Evolutionary conservation across 768 basidiomycete species (phyloP), one percentile per base, ranked within the genome.

Genomic region (Podaxis sp.): DNA sequence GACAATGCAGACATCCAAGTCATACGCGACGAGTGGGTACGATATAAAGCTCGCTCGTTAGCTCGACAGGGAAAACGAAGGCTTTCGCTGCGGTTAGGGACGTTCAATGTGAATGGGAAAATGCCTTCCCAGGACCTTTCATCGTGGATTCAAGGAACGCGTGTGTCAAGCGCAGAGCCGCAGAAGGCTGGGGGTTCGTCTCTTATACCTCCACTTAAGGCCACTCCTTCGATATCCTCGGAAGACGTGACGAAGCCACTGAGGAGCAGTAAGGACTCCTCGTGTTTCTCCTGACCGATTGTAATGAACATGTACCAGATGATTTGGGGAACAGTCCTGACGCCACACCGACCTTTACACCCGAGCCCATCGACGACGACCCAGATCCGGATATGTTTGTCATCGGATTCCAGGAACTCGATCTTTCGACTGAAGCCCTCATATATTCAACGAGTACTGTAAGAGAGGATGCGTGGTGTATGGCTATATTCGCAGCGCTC

Each of bases 71-170:
- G 75, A n/a, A 70, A 68, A 51, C 65, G 71, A 41, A 65, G 64
- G 50, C 65, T 83, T n/a, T 75, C 67, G 36, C 69, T 93, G 54
- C 87, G 90, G 5, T 63, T 89, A 17, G 91, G 92, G 22, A 91
- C 90, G 0, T 95, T 94, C 77, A 95, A 95, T 67, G 91, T 94
- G 51, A 92, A 93, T 67, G 91, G 90, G 1, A 87, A 86, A 68
- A 66, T 83, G 40, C 90, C 93, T 0, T 85, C 87, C 2, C 87
- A 90, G 65, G 89, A 91, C 69, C 74, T 94, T 8, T 83, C 84
- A 4, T 72, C 81, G 2, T 93, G 91, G 90, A 68, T 91, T 33
- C 76, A 82, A 48, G 72, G 76, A 50, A 66, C 58, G 48, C 10
- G 38, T n/a, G 57, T 56, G 22, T 28, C 62, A 33, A 63, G 33